A percentile compares a stretch with the other conserved stretches of the same genome.
Evolutionary conservation across 108 stramenopile genomes (phyloP).

Genomic region (Nitzschia sp.): DNA sequence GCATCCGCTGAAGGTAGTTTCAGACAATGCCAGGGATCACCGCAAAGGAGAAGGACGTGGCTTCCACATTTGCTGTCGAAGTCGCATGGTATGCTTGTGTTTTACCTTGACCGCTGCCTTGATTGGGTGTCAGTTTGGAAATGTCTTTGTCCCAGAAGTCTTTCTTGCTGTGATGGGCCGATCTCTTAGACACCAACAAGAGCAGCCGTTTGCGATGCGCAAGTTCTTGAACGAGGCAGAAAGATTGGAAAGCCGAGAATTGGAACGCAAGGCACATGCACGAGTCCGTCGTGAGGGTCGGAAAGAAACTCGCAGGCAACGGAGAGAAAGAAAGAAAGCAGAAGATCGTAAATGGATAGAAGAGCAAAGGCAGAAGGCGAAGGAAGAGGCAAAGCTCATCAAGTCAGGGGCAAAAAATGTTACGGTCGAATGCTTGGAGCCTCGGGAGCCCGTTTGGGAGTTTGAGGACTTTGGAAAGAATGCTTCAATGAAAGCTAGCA

Average conservation of each 20-base stretch:
- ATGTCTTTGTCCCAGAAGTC: neutral
- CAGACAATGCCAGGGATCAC: no score
- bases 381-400: neutral
- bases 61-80: neutral
- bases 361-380: neutral
- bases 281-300: neutral
- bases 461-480: neutral
- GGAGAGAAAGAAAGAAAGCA: neutral
- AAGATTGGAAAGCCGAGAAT: neutral
- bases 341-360: neutral
- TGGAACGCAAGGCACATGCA: neutral
- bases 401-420: neutral
- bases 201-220: neutral
- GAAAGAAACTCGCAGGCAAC: neutral
- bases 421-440: neutral
- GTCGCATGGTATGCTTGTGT: neutral
- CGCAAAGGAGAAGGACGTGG: no score
- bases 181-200: neutral
- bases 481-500: neutral
- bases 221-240: neutral
- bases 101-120: neutral
- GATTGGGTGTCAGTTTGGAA: neutral
- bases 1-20: no score
- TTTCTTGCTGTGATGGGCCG: neutral
- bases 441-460: neutral